Base-by-base conservation (phyloP, 495 filamentous ascomycete species). In the Penicillium soppii region DNA sequence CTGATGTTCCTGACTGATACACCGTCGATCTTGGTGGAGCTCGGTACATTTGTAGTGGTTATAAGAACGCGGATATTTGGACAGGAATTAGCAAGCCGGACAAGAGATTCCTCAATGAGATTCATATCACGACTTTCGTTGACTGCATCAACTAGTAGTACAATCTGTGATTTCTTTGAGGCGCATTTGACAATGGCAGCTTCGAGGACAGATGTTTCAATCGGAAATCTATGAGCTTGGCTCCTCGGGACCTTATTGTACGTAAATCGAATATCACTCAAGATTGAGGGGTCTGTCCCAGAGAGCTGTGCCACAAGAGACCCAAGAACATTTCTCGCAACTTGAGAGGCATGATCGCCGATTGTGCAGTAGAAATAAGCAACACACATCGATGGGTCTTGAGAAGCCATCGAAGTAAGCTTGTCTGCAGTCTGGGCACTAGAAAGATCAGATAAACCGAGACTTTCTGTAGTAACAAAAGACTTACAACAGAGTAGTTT, bases 331-430 rank as follows among this genome's bases (percentile, higher is more conserved):
- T 62, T 59, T n/a, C 33, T 33, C 13, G 47, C 42, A 23, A 22
- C 20, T 19, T 62, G 59, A 45, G 59, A 59, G n/a, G 53, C 59
- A 13, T 50, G 33, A 15, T 59, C 42, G 32, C 53, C 43, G 25
- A 62, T 56, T n/a, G 59, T 48, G 40, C 56, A 59, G 15, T 62
- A 62, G 25, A 62, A 62, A 30, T 62, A 62, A 16, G 56, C 59
- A 25, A 59, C 22, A 19, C 30, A 44, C 9, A 56, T 13, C 7
- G 10, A 12, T 37, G 42, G 20, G 10, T 53, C 35, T 9, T 29
- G 35, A 1, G 53, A 47, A 7, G 56, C 37, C 45, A 53, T 50
- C 0, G 25, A 48, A 3, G 38, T 47, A 4, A 62, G 30, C 15
- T 62, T 50, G 20, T 59, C 43, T 2, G 59, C 59, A 27, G 22